Conservation (phyloP, 345 rosid species). For the Hevea brasiliensis region DNA sequence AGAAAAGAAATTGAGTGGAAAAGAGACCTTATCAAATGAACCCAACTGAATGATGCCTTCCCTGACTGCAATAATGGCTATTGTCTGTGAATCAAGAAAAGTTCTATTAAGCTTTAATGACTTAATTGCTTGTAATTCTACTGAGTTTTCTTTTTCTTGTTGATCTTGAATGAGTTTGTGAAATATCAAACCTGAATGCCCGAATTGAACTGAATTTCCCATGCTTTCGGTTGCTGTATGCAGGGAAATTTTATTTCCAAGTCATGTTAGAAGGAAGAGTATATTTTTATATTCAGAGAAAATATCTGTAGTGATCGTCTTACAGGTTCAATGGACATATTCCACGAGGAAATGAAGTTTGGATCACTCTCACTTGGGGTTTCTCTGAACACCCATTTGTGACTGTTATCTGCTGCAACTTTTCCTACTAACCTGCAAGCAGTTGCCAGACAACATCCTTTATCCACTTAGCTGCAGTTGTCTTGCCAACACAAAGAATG, state of each 20-base stretch:
- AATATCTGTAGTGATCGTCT: slow-evolving; percentile 20
- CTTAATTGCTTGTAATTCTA: background rate
- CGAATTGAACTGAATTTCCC: slow-evolving; percentile 65
- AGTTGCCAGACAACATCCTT: background rate
- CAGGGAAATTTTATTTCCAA: slow-evolving; percentile 9
- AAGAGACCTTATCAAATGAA: slow-evolving; percentile 57
- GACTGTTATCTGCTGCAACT: slow-evolving; percentile 74
- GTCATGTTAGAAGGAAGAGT: background rate
- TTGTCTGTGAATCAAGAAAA: slow-evolving; percentile 50
- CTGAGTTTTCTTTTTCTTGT: background rate
- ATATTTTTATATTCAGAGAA: too few species aligned
- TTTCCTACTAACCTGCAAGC: slow-evolving; percentile 63
- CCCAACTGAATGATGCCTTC: slow-evolving; percentile 80
- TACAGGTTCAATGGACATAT: slow-evolving; percentile 58
- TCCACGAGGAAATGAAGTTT: slow-evolving; percentile 50
- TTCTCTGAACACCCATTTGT: slow-evolving; percentile 65
- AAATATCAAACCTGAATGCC: slow-evolving; percentile 61
- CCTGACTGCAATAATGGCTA: slow-evolving; percentile 64
- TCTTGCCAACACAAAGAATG: background rate
- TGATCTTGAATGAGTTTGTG: background rate
- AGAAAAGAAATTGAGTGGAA: background rate
- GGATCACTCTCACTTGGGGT: slow-evolving; percentile 46
- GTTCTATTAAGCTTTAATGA: background rate
- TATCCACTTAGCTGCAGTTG: background rate
- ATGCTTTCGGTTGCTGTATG: slow-evolving; percentile 66